Evolutionary conservation across 2,329 filamentous ascomycete species (phyloP).

Genomic region (Colletotrichum truncatum): DNA sequence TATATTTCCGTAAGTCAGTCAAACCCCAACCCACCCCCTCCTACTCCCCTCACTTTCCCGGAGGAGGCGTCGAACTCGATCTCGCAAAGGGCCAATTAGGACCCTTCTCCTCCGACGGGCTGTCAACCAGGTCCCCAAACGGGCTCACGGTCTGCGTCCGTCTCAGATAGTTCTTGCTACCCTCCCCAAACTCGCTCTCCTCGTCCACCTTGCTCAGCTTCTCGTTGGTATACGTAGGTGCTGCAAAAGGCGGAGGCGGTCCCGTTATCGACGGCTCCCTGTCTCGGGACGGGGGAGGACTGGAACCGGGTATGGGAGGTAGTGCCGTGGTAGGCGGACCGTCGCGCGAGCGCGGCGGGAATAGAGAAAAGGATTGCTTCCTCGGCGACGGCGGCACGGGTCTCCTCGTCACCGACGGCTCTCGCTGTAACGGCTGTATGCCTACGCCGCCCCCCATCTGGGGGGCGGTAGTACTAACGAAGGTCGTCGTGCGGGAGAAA

Average conservation of each 20-base stretch:
- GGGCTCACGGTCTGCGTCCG: slow-evolving; percentile 44
- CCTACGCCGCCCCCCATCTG: slow-evolving; percentile 3
- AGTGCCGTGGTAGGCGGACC: not conserved
- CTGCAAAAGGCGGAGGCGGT: not conserved
- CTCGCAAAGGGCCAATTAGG: slow-evolving; percentile 22
- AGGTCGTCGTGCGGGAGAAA: slow-evolving; percentile 19
- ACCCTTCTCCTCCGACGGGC: slow-evolving; percentile 7
- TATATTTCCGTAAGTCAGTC: too few species aligned
- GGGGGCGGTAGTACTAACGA: slow-evolving; percentile 5
- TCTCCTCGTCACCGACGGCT: slow-evolving; percentile 8
- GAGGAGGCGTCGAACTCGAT: not conserved
- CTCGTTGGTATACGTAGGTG: not conserved
- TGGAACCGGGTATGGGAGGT: slow-evolving; percentile 5
- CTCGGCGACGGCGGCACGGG: slow-evolving; percentile 19
- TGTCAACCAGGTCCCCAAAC: slow-evolving; percentile 40
- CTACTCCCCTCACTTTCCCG: not conserved
- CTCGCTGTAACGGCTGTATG: not conserved
- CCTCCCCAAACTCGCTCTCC: slow-evolving; percentile 19
- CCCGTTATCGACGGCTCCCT: not conserved
- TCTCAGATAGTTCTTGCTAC: slow-evolving; percentile 40
- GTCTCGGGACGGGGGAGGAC: not conserved
- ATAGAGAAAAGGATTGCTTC: slow-evolving; percentile 17
- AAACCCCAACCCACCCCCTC: not conserved
- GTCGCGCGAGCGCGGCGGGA: slow-evolving; percentile 17
- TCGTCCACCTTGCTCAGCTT: slow-evolving; percentile 20